Conservation (phyloP, 441 rosid species). For the Pelargonium fulgidum region DNA sequence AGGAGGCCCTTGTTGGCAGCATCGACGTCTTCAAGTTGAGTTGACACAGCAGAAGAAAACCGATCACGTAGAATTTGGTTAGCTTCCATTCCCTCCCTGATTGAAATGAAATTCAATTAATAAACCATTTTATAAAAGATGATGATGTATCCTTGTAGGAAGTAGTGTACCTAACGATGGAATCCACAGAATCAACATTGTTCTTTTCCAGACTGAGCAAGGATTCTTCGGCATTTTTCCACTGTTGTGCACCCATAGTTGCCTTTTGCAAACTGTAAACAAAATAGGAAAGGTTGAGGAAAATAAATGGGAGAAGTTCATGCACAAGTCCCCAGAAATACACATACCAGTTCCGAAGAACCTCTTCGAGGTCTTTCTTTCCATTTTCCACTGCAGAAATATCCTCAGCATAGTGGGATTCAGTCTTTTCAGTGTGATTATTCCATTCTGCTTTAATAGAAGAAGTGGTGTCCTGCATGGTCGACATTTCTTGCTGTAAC, state of each 20-base stretch:
- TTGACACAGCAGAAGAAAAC: constrained; percentile 71
- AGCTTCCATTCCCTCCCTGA: constrained; percentile 76
- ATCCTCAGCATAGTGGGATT: constrained; percentile 58
- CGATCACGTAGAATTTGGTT: constrained; percentile 50
- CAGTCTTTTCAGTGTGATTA: constrained; percentile 70
- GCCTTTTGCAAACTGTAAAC: constrained; percentile 64
- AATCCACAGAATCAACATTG: constrained; percentile 79
- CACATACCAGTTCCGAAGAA: constrained; percentile 71
- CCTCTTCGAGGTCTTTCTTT: constrained; percentile 67
- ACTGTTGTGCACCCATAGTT: constrained; percentile 72
- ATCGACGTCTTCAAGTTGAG: constrained; percentile 59
- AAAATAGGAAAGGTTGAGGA: neutral
- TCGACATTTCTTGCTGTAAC: constrained; percentile 85
- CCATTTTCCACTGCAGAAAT: constrained; percentile 69
- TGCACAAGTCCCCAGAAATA: constrained; percentile 6
- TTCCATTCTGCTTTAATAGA: constrained; percentile 76
- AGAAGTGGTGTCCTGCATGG: constrained; percentile 75
- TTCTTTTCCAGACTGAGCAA: constrained; percentile 63
- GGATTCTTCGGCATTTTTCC: constrained; percentile 87
- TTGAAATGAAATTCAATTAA: neutral
- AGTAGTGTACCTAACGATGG: constrained; percentile 62
- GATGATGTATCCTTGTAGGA: neutral
- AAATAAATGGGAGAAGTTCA: neutral
- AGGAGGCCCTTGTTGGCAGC: constrained; percentile 54
- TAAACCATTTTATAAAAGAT: neutral